Evolutionary conservation across 768 basidiomycete species (phyloP), one percentile per base, ranked within the genome.

Genomic region (Astraeus odoratus): DNA sequence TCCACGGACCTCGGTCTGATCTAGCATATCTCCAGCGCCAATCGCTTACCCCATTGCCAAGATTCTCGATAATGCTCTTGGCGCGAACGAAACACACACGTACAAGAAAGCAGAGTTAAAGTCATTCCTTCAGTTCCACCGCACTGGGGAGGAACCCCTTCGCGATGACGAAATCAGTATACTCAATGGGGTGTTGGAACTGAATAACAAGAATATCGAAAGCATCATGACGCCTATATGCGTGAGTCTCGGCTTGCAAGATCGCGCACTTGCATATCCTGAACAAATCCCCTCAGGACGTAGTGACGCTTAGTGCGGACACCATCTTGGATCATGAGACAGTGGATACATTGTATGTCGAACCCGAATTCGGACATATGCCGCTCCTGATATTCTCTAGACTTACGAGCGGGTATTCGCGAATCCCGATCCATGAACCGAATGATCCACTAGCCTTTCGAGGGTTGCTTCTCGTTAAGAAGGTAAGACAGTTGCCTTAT

Each of bases 371-470:
- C 9, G 13, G 5, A 20, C 20, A 22, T 25, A 22, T 44, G 10
- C 31, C 10, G 39, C 22, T 31, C 24, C 50, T 52, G 39, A 54
- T 23, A 7, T 19, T 35, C 42, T 4, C 8, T 53, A 86, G 82
- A 36, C 63, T 86, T 18, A 58, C 72, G n/a, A 86, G 81, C 51
- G 94, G 94, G 0, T 96, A 95, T 60, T 94, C 92, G 1, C 81
- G 94, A 16, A 88, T 98, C 57, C 94, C 94, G 0, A 77, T 98
- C 0, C 89, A 95, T 56, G 78, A 80, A 48, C 74, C 83, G 3
- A 77, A 75, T 4, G 74, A 85, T 33, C 76, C 80, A 8, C 57
- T 76, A 8, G 72, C 85, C 8, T 96, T 93, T 59, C 63, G 85
- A 6, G 92, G 94, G 0, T 73, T 95, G 45, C 70, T 96, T 1